Evolutionary conservation across 352 stramenopile species (phyloP), one percentile per base, ranked within the genome.

Genomic region (Phytophthora parvispora): DNA sequence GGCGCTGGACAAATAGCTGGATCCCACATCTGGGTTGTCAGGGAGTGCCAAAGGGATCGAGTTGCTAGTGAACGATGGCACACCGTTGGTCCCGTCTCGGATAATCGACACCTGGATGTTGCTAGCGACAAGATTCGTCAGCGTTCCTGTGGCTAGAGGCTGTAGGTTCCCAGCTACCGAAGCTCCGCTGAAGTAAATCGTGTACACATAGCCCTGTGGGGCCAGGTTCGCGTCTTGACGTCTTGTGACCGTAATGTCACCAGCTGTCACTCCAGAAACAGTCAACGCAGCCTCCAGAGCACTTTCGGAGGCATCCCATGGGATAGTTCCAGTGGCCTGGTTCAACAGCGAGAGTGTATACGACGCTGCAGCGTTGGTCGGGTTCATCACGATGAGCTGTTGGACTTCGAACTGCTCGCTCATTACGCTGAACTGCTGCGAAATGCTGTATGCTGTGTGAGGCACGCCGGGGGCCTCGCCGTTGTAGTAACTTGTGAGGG

Each of bases 401-500:
- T 95, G 81, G 7, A 94, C 66, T 42, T 92, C 84, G 57, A 93
- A 91, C 43, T 87, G 81, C 51, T 94, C 86, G 27, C 77, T 76
- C 67, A 88, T 75, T 6, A 96, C 84, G n/a, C 70, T 83, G 34
- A 95, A 96, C 8, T 90, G 58, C 29, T 93, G 89, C 1, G 70
- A 77, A 12, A 96, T 72, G 16, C 24, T 74, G 48, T 95, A 95
- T 2, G 80, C 82, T 8, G 84, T 50, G 38, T 91, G 84, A 0
- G 48, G 49, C 0, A 63, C 60, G 1, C 64, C 65, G 1, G 86
- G 74, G 9, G 61, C 60, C 32, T 94, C 89, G 6, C 89, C 87
- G 42, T 80, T 53, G 56, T 96, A 95, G 34, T 78, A 31, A 1
- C 56, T 74, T 12, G 72, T 83, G 7, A 87, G 50, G 2, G 79